Percentiles rank a stretch among this genome's conserved stretches.
Conservation (phyloP, 2,329 filamentous ascomycete species). For the Ophiostoma ips region DNA sequence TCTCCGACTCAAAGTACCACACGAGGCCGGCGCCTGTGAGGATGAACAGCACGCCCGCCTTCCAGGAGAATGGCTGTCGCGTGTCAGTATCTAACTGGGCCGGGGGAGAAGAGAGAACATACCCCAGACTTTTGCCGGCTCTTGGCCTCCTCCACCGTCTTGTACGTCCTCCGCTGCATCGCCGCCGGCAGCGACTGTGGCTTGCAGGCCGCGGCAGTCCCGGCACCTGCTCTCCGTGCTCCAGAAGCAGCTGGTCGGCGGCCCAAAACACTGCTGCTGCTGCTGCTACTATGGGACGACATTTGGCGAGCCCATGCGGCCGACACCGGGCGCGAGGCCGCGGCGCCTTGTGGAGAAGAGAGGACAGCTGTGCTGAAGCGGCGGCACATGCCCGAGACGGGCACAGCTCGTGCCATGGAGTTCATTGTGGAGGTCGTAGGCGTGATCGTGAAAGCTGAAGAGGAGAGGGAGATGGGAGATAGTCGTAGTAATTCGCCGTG, state of each 20-base stretch:
- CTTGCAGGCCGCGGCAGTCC: conserved; percentile 10
- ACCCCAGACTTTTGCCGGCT: conserved; percentile 44
- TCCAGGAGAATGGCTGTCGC: conserved; percentile 80
- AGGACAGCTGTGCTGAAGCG: background rate
- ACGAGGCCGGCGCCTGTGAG: conserved; percentile 62
- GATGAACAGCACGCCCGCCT: conserved; percentile 76
- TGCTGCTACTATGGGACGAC: background rate
- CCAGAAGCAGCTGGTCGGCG: conserved; percentile 4
- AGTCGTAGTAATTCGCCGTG: background rate
- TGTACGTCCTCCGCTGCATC: conserved; percentile 27
- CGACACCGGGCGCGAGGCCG: background rate
- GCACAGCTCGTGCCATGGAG: conserved; percentile 7
- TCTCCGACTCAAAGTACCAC: conserved; percentile 88
- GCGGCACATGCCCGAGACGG: conserved; percentile 8
- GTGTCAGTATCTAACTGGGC: background rate
- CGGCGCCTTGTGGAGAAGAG: background rate
- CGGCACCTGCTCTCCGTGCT: background rate
- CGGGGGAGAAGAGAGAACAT: conserved; percentile 10
- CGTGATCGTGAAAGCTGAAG: background rate
- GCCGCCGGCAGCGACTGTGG: conserved; percentile 16
- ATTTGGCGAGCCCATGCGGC: conserved; percentile 1
- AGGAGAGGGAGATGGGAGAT: background rate
- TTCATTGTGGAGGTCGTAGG: conserved; percentile 2
- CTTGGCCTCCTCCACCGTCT: conserved; percentile 45
- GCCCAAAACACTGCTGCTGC: background rate